phyloP scores from a whole-genome alignment of 2,329 filamentous ascomycete genomes.

The Beauveria caledonica region DNA sequence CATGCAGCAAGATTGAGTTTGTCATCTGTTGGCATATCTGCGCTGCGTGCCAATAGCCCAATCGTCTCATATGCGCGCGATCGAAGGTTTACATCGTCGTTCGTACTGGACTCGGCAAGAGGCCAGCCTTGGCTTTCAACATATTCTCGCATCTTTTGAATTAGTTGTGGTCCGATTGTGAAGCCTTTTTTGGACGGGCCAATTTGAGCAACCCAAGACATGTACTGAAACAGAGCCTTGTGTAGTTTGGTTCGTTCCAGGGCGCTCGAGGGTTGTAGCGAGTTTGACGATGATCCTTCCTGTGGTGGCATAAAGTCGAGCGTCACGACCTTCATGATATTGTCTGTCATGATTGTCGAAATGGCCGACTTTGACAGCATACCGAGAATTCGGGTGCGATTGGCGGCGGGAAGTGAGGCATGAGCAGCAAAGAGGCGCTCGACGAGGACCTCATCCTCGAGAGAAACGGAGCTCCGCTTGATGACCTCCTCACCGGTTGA shows the following conservation, averaged over 20 bases:
- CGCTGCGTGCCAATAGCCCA: slow-evolving; percentile 65
- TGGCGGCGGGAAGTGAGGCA: slow-evolving; percentile 59
- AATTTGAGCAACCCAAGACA: slow-evolving; percentile 77
- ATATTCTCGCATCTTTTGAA: slow-evolving; percentile 62
- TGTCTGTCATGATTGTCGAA: slow-evolving; percentile 60
- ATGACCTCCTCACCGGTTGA: slow-evolving; percentile 83
- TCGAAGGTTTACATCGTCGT: slow-evolving; percentile 59
- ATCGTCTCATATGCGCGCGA: slow-evolving; percentile 86
- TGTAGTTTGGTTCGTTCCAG: slow-evolving; percentile 74
- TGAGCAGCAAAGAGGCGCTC: slow-evolving; percentile 65
- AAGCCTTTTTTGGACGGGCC: slow-evolving; percentile 53
- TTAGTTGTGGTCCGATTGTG: slow-evolving; percentile 58
- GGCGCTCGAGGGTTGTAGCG: slow-evolving; percentile 38
- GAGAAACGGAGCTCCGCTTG: slow-evolving; percentile 66
- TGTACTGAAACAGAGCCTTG: slow-evolving; percentile 74
- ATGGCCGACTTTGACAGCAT: slow-evolving; percentile 69
- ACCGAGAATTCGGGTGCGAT: slow-evolving; percentile 68
- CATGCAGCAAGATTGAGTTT: slow-evolving; percentile 54
- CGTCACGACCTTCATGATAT: slow-evolving; percentile 63
- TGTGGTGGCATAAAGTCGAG: slow-evolving; percentile 45
- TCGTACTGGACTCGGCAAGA: slow-evolving; percentile 45
- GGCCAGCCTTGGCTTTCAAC: slow-evolving; percentile 82
- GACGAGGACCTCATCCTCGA: slow-evolving; percentile 61
- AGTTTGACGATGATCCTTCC: slow-evolving; percentile 11
- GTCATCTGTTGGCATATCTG: slow-evolving; percentile 46